Evolutionary conservation across 2,329 filamentous ascomycete genomes (phyloP).

Genomic region (Penicillium oxalicum): DNA sequence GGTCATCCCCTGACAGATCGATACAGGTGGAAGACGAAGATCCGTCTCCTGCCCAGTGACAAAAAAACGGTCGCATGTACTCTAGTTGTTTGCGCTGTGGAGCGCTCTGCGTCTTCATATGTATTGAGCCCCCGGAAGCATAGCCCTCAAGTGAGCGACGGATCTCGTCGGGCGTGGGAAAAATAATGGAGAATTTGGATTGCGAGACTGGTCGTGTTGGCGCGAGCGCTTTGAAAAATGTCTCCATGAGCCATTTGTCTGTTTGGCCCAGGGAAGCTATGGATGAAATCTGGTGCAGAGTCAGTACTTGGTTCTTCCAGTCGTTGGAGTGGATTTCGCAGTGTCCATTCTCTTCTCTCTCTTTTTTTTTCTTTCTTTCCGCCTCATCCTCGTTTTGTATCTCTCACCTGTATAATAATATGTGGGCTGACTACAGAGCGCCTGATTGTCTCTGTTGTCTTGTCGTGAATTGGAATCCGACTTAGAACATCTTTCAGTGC

Average conservation of each 20-base stretch:
- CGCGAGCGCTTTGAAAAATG: conserved; percentile 49
- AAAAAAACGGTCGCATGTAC: conserved; percentile 64
- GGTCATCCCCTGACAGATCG: conserved; percentile 8
- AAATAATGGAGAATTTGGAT: conserved; percentile 65
- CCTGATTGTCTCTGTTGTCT: conserved; percentile 12
- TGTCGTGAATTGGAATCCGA: conserved; percentile 44
- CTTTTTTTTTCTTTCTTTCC: too few species aligned
- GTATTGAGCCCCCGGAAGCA: conserved; percentile 68
- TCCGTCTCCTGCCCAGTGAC: conserved; percentile 67
- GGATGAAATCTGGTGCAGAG: conserved; percentile 64
- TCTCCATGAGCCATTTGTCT: conserved; percentile 65
- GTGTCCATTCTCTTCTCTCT: too few species aligned
- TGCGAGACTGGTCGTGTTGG: conserved; percentile 16
- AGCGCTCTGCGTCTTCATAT: conserved; percentile 66
- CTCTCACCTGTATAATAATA: conserved; percentile 33
- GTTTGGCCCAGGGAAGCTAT: conserved; percentile 70
- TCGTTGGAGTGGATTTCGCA: too few species aligned
- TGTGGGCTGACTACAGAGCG: conserved; percentile 22
- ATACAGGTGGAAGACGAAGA: conserved; percentile 4
- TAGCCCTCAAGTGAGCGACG: conserved; percentile 73
- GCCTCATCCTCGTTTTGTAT: too few species aligned
- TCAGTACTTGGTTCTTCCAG: background rate
- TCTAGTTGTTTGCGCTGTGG: conserved; percentile 68
- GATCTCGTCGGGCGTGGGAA: conserved; percentile 74
- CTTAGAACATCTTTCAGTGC: conserved; percentile 57